Evolutionary conservation across 352 stramenopile genomes (phyloP).

Genomic region (Bremia lactucae): DNA sequence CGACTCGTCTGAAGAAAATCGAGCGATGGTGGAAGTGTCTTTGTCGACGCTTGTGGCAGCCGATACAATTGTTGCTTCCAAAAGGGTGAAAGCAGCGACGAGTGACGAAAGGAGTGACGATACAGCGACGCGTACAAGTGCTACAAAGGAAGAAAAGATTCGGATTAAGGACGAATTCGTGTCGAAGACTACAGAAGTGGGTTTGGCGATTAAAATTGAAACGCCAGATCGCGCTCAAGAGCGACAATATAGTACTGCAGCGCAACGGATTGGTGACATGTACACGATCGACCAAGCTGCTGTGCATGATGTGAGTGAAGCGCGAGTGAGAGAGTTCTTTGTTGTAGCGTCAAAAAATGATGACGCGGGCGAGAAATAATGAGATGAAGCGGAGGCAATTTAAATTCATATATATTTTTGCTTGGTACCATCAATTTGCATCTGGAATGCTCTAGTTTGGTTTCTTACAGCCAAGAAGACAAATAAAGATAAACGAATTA

Average conservation of each 20-base stretch:
- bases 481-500: too few species aligned
- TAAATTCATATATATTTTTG: conserved; percentile 28
- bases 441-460: too few species aligned
- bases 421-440: too few species aligned
- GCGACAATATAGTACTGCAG: conserved; percentile 1
- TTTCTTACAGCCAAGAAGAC: not conserved
- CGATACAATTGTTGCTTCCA: conserved; percentile 12
- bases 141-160: conserved; percentile 17
- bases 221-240: conserved; percentile 5
- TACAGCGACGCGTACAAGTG: conserved; percentile 8
- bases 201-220: conserved; percentile 5
- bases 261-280: not conserved
- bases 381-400: conserved; percentile 4
- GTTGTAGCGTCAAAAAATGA: conserved; percentile 7
- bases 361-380: conserved; percentile 16
- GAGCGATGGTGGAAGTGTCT: conserved; percentile 8
- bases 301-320: conserved; percentile 5
- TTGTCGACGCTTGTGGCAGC: conserved; percentile 1
- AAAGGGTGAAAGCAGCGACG: conserved; percentile 22
- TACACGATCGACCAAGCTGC: not conserved
- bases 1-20: conserved; percentile 16
- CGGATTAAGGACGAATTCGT: not conserved
- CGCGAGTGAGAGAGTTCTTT: conserved; percentile 3
- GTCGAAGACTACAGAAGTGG: conserved; percentile 1
- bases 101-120: conserved; percentile 11